Percentiles rank a stretch among this genome's conserved stretches.
phyloP scores from a whole-genome alignment of 768 basidiomycete species.

The Clavulina sp. region DNA sequence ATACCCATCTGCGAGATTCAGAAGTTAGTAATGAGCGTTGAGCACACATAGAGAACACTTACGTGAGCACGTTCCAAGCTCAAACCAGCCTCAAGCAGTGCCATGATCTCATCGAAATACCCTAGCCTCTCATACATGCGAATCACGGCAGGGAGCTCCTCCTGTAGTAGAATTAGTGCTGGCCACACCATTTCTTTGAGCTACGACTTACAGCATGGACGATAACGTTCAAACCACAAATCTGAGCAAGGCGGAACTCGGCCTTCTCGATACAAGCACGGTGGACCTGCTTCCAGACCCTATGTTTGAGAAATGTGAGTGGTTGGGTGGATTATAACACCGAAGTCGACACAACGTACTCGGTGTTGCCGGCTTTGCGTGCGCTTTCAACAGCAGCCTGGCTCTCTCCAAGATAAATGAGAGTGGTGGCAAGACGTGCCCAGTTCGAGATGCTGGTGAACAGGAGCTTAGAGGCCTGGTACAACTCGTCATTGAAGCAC shows the following conservation, averaged over 20 bases:
- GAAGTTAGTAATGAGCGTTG: slow-evolving; percentile 11
- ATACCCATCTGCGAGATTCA: slow-evolving; percentile 58
- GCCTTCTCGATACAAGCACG: slow-evolving; percentile 94
- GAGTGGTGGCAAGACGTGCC: slow-evolving; percentile 92
- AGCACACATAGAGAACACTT: slow-evolving; percentile 15
- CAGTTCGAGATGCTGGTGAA: slow-evolving; percentile 98
- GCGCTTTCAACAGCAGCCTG: slow-evolving; percentile 98
- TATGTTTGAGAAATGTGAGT: slow-evolving; percentile 17
- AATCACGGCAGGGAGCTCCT: slow-evolving; percentile 58
- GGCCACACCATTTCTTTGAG: neutral
- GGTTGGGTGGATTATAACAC: neutral
- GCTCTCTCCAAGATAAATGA: slow-evolving; percentile 96
- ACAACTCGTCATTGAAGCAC: slow-evolving; percentile 95
- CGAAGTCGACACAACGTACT: slow-evolving; percentile 33
- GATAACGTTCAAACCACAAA: slow-evolving; percentile 94
- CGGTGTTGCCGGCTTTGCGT: slow-evolving; percentile 97
- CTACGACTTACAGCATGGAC: slow-evolving; percentile 52
- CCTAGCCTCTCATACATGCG: slow-evolving; percentile 80
- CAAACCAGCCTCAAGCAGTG: slow-evolving; percentile 82
- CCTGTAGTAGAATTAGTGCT: slow-evolving; percentile 25
- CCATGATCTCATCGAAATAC: slow-evolving; percentile 85
- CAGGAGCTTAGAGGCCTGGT: slow-evolving; percentile 89
- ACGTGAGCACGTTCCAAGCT: slow-evolving; percentile 93
- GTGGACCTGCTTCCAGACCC: slow-evolving; percentile 99
- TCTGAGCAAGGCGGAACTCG: slow-evolving; percentile 96